Conservation (phyloP, 192 early-diverging fungal species). For the Helicostylum pulchrum region DNA sequence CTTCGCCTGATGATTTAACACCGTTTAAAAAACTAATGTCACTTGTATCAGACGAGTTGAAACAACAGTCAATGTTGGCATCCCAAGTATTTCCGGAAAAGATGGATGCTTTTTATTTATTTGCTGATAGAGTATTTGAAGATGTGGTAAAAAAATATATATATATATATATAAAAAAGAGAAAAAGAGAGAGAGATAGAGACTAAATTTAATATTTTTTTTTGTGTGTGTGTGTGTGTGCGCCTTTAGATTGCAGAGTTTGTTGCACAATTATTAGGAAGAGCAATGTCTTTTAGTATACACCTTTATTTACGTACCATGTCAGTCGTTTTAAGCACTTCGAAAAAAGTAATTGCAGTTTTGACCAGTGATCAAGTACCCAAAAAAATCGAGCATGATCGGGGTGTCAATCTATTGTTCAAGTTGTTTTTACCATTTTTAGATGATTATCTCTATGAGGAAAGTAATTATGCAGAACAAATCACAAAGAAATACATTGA, state of each 20-base stretch:
- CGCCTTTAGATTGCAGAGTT: slow-evolving; percentile 69
- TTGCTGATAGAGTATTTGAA: slow-evolving; percentile 78
- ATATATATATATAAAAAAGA: too few relatives aligned
- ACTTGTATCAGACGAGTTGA: slow-evolving; percentile 62
- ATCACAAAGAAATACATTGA: slow-evolving; percentile 59
- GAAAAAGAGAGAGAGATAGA: neutral
- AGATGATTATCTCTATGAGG: slow-evolving; percentile 64
- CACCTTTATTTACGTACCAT: slow-evolving; percentile 68
- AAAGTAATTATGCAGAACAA: slow-evolving; percentile 58
- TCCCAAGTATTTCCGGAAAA: slow-evolving; percentile 65
- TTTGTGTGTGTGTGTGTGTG: neutral
- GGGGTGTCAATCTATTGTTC: slow-evolving; percentile 50
- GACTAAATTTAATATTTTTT: neutral
- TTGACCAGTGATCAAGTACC: slow-evolving; percentile 38
- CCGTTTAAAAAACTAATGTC: slow-evolving; percentile 61
- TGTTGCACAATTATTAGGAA: slow-evolving; percentile 55
- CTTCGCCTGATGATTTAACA: slow-evolving; percentile 29
- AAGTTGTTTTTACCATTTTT: slow-evolving; percentile 64
- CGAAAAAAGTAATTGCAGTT: slow-evolving; percentile 54
- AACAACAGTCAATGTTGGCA: slow-evolving; percentile 62
- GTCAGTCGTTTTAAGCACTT: slow-evolving; percentile 55
- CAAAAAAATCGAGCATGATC: slow-evolving; percentile 45
- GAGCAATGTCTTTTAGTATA: slow-evolving; percentile 58
- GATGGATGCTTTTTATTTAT: slow-evolving; percentile 66
- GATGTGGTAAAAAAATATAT: slow-evolving; percentile 57